Conservation (phyloP, 176 grass and related monocot species). For the Zizania latifolia region DNA sequence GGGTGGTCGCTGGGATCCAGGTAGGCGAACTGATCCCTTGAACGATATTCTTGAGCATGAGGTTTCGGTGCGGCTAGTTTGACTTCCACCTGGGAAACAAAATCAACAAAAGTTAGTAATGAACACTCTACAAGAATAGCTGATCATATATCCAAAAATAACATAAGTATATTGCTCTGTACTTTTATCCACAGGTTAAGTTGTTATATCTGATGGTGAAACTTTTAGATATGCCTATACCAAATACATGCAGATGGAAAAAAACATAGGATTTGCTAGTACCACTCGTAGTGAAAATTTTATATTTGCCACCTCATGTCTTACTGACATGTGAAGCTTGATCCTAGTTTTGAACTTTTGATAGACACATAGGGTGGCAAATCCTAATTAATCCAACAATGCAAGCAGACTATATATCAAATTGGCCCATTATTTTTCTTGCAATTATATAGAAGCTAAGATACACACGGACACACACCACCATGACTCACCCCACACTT, state of each 20-base stretch:
- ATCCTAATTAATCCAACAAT: neutral
- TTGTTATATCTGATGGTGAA: neutral
- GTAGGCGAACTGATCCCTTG: neutral
- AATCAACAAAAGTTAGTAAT: neutral
- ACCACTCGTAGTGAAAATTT: neutral
- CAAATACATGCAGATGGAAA: neutral
- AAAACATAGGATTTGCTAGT: neutral
- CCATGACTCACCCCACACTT: too few relatives aligned
- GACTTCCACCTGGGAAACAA: constrained; percentile 17
- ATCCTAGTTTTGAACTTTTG: too few relatives aligned
- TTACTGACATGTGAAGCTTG: neutral
- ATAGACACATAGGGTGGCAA: neutral
- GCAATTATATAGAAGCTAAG: too few relatives aligned
- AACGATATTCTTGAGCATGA: neutral
- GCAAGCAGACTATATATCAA: neutral
- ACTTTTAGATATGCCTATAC: neutral
- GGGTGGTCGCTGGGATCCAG: neutral
- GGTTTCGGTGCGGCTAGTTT: constrained; percentile 22
- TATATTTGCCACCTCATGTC: too few relatives aligned
- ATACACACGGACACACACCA: too few relatives aligned
- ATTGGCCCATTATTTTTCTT: neutral
- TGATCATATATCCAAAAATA: neutral
- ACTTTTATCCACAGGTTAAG: neutral
- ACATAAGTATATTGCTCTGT: neutral
- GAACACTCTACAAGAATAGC: neutral